These are phyloP conservation scores for Nigrospora oryzae DNA, from an alignment of 2,329 filamentous ascomycete genomes.

Conservation along the genomic window DNA sequence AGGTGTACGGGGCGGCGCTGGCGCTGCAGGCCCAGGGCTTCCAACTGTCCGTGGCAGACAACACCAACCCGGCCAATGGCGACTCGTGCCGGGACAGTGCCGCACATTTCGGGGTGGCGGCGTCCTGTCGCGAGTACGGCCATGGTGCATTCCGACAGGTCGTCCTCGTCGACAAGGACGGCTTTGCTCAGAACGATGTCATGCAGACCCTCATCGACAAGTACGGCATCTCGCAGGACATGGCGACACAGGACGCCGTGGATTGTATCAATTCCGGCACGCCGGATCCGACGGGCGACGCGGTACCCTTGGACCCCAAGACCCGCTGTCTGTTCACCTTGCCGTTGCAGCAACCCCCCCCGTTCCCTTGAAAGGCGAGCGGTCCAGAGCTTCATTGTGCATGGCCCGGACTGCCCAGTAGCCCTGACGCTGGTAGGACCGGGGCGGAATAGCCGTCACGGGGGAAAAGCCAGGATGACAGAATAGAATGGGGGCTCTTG, in stretches of 20 bases:
- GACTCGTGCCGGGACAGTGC: not conserved
- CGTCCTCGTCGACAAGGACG: conserved; percentile 1
- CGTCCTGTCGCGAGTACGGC: not conserved
- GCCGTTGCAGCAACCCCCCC: too few species aligned
- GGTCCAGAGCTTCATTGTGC: too few species aligned
- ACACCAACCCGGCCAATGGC: not conserved
- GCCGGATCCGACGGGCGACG: not conserved
- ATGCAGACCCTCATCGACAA: not conserved
- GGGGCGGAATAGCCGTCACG: too few species aligned
- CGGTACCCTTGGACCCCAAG: not conserved
- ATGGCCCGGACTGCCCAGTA: too few species aligned
- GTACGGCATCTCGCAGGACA: not conserved
- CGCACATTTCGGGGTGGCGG: not conserved
- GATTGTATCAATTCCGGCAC: not conserved
- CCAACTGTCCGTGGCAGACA: not conserved
- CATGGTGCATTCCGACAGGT: not conserved
- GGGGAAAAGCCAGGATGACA: too few species aligned
- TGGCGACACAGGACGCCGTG: not conserved
- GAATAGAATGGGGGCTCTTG: too few species aligned
- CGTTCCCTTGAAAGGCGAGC: too few species aligned
- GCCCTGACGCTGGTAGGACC: too few species aligned
- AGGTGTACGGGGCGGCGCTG: not conserved
- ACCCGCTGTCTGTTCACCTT: not conserved
- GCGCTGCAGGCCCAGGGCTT: not conserved
- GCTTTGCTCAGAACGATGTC: not conserved